Evolutionary conservation across 805 yeast species (phyloP), one percentile per base, ranked within the genome.

Genomic region (Metschnikowia aberdeeniae): DNA sequence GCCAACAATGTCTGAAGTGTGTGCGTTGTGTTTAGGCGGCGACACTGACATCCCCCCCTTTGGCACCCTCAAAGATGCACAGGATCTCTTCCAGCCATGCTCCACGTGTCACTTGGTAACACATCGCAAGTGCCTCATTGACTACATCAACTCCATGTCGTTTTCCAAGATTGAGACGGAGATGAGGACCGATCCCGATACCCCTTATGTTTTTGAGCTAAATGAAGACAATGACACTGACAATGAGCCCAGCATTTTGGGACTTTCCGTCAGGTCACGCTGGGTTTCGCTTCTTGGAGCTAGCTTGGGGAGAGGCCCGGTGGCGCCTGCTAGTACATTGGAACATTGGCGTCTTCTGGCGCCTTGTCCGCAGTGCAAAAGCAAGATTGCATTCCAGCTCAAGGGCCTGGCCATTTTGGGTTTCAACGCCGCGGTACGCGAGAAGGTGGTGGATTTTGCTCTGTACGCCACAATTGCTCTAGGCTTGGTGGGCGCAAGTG

Each of bases 361-460:
- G 5, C 54, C 65, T 5, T 71, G 76, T 45, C 75, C 75, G 3
- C 76, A 71, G 47, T 71, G 76, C 47, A 68, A 68, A 43, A 52
- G 57, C 22, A 60, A 62, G 24, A 63, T 71, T 37, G 46, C 57
- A 8, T 69, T 71, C 51, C 51, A 58, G 28, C 60, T 68, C 63
- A 56, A 57, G 44, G 45, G 60, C 27, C 66, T 69, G 32, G 38
- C 54, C 7, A 31, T 64, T 6, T 46, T 71, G 26, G 44, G 62
- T 1, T 27, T 60, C n/a, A 50, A 52, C 13, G 40, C 57, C 6
- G 43, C 55, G 13, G 38, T 57, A 1, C 53, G 58, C 19, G 34
- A 53, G 2, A 38, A 55, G 5, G 20, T 65, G 3, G 43, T 57
- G 0, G 53, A 59, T 36, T 39, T 60, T 6, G 50, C 63, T 4